Conservation (phyloP, 1,284 basidiomycete species). For the Ceratobasidium sp. region DNA sequence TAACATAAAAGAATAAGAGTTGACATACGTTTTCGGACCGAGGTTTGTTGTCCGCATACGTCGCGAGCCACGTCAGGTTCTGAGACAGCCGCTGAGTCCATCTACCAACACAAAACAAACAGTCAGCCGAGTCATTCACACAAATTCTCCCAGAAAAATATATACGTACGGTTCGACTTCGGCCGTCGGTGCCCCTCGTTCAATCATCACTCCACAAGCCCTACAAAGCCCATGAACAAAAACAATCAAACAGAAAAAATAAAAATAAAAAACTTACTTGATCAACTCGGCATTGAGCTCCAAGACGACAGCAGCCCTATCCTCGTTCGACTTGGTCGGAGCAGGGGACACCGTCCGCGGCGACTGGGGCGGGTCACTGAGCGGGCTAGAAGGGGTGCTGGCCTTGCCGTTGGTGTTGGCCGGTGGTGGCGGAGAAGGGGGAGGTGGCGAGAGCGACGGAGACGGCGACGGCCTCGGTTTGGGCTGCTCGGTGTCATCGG, state of each 20-base stretch:
- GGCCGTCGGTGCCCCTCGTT: conserved; percentile 20
- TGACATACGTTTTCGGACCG: conserved; percentile 37
- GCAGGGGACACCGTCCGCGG: conserved; percentile 15
- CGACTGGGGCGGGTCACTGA: conserved; percentile 40
- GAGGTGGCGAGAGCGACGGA: conserved; percentile 39
- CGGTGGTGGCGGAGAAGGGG: conserved; percentile 19
- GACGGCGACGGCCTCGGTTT: conserved; percentile 23
- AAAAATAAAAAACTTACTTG: conserved; percentile 26
- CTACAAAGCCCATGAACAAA: conserved; percentile 4
- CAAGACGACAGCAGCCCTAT: conserved; percentile 29
- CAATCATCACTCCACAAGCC: conserved; percentile 38
- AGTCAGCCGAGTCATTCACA: background rate
- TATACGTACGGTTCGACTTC: conserved; percentile 41
- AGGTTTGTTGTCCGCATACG: conserved; percentile 44
- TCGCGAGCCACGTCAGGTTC: conserved; percentile 44
- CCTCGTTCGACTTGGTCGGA: conserved; percentile 20
- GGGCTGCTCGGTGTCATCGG: conserved; percentile 10
- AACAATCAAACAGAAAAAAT: conserved; percentile 13
- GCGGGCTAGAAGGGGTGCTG: conserved; percentile 38
- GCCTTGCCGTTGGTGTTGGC: conserved; percentile 6
- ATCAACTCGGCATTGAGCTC: conserved; percentile 44
- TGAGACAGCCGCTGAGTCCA: conserved; percentile 42
- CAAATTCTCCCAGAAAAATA: background rate
- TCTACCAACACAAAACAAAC: background rate
- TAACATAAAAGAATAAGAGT: background rate